phyloP scores from a whole-genome alignment of 2,329 filamentous ascomycete genomes.

The Trichoderma semiorbis region DNA sequence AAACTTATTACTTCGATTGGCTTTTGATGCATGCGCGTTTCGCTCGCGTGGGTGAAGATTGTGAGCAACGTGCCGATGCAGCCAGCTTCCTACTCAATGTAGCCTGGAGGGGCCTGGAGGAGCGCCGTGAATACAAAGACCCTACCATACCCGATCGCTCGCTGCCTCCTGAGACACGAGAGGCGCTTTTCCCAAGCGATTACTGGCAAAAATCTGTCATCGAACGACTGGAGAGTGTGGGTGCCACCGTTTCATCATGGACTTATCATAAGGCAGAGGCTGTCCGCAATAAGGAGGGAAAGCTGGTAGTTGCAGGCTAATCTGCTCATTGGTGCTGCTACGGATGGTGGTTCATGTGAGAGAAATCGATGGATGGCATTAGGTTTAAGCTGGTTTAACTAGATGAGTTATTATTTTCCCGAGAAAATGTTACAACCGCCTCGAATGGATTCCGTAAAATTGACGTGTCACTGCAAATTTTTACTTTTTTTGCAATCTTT shows the following conservation, averaged over 20 bases:
- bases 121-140: not conserved
- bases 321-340: not conserved
- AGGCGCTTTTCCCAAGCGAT: not conserved
- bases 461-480: not conserved
- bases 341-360: not conserved
- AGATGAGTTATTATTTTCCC: too few relatives aligned
- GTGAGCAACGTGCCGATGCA: not conserved
- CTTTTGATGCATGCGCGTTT: not conserved
- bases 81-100: not conserved
- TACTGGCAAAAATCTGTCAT: not conserved
- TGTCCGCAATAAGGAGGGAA: not conserved
- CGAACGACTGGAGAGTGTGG: not conserved
- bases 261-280: not conserved
- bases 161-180: not conserved
- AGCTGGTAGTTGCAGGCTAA: not conserved
- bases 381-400: not conserved
- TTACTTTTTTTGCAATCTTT: too few relatives aligned
- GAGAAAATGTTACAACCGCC: too few relatives aligned
- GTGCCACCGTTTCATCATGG: not conserved
- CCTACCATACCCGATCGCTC: not conserved
- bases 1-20: not conserved
- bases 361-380: not conserved
- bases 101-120: not conserved
- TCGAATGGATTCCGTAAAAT: not conserved
- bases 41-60: not conserved